Base-by-base conservation (phyloP, 345 rosid genomes). In the Citrus australasica region DNA sequence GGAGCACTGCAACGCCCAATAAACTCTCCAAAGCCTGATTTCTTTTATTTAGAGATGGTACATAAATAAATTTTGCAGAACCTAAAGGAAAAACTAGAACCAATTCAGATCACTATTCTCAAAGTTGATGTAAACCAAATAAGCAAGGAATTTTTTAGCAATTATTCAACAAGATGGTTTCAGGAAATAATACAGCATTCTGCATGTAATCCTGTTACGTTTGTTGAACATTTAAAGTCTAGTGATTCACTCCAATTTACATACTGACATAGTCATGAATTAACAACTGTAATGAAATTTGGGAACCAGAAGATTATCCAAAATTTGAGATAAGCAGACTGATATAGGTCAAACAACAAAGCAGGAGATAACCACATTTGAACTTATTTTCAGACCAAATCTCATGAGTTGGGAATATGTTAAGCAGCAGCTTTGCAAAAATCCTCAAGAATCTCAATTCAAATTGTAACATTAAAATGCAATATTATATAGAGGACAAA, bases 191-290 rank as follows among this genome's bases (percentile, higher is more conserved):
- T 51, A 32, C 3, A n/a, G 14, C 60, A 30, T 51, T 33, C 17
- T 75, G 40, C 30, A 22, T 22, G 22, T 53, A 53, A 53, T 53
- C 22, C 3, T 2, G 10, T 16, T 35, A 33, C 13, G 5, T 37
- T 35, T 21, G 21, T 37, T 38, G 67, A 33, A 7, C 22, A 37
- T 25, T 3, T 37, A 14, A 73, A 16, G 67, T 59, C 35, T 46
- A 63, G 27, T 42, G 58, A 46, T 74, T 62, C 37, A 38, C 65
- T 59, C 67, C 69, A 74, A 74, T 74, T 42, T 74, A 40, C 27
- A 27, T 38, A 27, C 27, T 40, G 6, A 62, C 33, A 13, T 0
- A 24, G 42, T 74, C 38, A 40, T 51, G 27, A 62, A 42, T 40
- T 40, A 17, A 19, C 5, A 27, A 58, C 21, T 56, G 17, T 56